Percentiles rank a stretch among this genome's conserved stretches.
Evolutionary conservation across 108 stramenopile species (phyloP).

Genomic region (Nitzschia sp.): DNA sequence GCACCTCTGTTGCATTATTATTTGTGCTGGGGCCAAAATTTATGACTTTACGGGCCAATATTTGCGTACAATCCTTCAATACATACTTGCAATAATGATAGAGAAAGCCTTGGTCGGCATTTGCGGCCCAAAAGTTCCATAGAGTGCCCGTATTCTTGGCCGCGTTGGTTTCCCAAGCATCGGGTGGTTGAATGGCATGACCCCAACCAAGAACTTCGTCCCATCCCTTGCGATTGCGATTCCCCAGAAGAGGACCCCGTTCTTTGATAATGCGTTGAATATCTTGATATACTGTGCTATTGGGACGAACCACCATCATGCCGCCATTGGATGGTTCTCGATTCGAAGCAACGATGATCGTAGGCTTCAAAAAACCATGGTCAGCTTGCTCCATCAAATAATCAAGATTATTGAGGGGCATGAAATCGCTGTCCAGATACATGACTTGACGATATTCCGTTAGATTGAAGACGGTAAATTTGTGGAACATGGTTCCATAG

Average conservation of each 20-base stretch:
- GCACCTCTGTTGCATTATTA: not conserved
- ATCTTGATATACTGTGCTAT: conserved; percentile 11
- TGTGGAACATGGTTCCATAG: conserved; percentile 31
- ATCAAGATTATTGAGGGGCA: conserved; percentile 49
- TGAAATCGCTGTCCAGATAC: conserved; percentile 58
- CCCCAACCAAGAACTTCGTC: conserved; percentile 35
- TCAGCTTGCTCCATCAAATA: conserved; percentile 37
- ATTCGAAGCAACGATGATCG: conserved; percentile 24
- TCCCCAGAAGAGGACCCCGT: not conserved
- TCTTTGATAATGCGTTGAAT: conserved; percentile 21
- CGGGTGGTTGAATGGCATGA: conserved; percentile 10
- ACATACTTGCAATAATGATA: conserved; percentile 45
- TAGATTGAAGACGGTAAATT: conserved; percentile 35
- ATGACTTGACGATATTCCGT: conserved; percentile 49
- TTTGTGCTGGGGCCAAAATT: not conserved
- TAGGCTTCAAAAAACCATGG: not conserved
- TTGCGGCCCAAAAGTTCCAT: conserved; percentile 42
- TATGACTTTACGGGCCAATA: conserved; percentile 1
- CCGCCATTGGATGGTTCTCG: conserved; percentile 45
- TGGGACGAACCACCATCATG: conserved; percentile 36
- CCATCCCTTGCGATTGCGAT: conserved; percentile 23
- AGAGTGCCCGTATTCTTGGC: conserved; percentile 2
- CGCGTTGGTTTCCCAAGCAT: conserved; percentile 1
- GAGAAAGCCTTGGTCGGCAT: conserved; percentile 49
- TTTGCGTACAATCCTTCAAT: conserved; percentile 30